Conservation (phyloP, 23 red algal species). For the Gracilaria gracilis region DNA sequence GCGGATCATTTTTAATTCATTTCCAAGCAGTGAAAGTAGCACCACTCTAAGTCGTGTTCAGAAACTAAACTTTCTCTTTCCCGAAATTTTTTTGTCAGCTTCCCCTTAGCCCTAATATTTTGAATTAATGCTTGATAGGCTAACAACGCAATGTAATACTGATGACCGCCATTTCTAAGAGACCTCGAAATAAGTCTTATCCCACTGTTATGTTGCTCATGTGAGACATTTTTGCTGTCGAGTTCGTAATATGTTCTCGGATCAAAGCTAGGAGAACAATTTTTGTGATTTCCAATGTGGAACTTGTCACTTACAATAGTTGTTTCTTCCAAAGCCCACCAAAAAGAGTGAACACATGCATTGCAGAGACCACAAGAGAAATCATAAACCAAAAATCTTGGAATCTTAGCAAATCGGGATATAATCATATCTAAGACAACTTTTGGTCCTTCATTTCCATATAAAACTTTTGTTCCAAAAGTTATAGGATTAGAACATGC, state of each 20-base stretch:
- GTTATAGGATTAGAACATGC: not conserved
- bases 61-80: not conserved
- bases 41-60: conserved; percentile 15
- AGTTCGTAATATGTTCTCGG: not conserved
- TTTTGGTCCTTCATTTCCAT: not conserved
- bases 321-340: not conserved
- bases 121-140: conserved; percentile 10
- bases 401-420: not conserved
- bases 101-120: not conserved
- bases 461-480: not conserved
- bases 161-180: not conserved
- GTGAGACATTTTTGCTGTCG: not conserved
- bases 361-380: conserved; percentile 3
- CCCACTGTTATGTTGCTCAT: conserved; percentile 16
- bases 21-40: not conserved
- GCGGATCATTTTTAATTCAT: not conserved
- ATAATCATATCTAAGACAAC: conserved; percentile 1
- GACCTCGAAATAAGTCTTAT: not conserved
- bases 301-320: not conserved
- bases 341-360: not conserved
- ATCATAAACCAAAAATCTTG: not conserved
- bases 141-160: not conserved
- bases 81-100: not conserved
- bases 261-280: not conserved
- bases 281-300: not conserved